phyloP scores from a whole-genome alignment of 164 flowering plant genomes.

The Stephania japonica region DNA sequence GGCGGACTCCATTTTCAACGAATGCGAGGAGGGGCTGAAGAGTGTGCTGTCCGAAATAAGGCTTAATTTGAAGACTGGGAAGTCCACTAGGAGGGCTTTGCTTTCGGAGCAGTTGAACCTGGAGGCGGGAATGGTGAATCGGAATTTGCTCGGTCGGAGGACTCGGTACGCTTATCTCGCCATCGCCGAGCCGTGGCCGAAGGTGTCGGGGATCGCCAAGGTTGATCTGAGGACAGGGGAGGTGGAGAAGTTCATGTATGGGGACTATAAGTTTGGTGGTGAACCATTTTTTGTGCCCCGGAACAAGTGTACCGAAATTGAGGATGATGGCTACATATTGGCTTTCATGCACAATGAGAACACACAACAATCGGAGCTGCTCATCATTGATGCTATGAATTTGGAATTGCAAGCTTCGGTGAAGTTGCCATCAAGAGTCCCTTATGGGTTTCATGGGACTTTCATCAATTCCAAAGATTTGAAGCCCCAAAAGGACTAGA shows the following conservation, averaged over 20 bases:
- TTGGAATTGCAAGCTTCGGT: constrained; percentile 57
- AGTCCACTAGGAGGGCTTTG: constrained; percentile 54
- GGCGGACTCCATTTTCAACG: constrained; percentile 86
- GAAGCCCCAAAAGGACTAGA: constrained; percentile 32
- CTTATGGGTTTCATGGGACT: constrained; percentile 91
- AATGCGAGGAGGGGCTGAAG: constrained; percentile 51
- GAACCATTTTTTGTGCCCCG: constrained; percentile 74
- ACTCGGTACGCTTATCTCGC: constrained; percentile 71
- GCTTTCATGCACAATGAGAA: constrained; percentile 76
- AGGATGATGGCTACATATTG: constrained; percentile 76
- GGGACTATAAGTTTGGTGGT: constrained; percentile 57
- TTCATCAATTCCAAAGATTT: constrained; percentile 54
- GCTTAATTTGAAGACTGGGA: constrained; percentile 56
- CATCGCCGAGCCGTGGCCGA: constrained; percentile 94
- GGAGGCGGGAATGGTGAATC: constrained; percentile 94
- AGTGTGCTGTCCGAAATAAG: constrained; percentile 76
- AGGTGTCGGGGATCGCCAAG: constrained; percentile 82
- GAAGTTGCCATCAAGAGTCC: constrained; percentile 72
- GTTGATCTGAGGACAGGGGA: constrained; percentile 69
- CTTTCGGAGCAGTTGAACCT: constrained; percentile 51
- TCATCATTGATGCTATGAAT: constrained; percentile 53
- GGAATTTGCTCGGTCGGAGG: constrained; percentile 59
- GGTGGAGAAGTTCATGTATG: constrained; percentile 51
- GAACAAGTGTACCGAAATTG: constrained; percentile 29
- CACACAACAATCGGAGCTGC: constrained; percentile 54